Percentiles rank a stretch among this genome's conserved stretches.
These are phyloP conservation scores for Moesziomyces globuligerus DNA, from an alignment of 1,284 basidiomycete genomes.

Conservation along the genomic window DNA sequence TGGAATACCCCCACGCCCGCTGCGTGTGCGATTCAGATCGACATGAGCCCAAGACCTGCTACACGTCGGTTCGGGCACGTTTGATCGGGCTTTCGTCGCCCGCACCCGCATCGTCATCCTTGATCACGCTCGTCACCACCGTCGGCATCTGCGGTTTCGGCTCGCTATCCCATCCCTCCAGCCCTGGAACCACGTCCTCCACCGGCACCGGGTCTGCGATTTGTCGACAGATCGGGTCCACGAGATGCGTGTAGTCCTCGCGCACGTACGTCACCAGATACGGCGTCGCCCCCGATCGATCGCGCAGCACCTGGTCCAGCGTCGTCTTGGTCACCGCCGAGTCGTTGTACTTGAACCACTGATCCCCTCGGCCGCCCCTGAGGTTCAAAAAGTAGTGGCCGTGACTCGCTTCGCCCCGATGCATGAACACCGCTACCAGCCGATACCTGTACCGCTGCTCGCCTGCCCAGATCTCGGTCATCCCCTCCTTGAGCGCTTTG, in stretches of 20 bases:
- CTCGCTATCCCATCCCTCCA: constrained; percentile 1
- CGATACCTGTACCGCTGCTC: constrained; percentile 81
- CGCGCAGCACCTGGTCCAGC: constrained; percentile 51
- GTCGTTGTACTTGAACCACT: constrained; percentile 65
- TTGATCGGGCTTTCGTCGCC: constrained; percentile 39
- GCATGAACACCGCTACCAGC: constrained; percentile 93
- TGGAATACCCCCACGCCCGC: too few relatives aligned
- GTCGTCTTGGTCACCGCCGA: constrained; percentile 36
- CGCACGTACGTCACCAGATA: constrained; percentile 65
- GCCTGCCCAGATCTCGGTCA: constrained; percentile 82
- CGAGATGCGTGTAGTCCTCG: constrained; percentile 28
- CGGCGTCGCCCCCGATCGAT: constrained; percentile 63
- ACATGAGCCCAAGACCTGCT: too few relatives aligned
- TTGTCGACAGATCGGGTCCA: constrained; percentile 41
- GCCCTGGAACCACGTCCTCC: background rate
- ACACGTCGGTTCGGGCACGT: constrained; percentile 39
- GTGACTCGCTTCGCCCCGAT: constrained; percentile 72
- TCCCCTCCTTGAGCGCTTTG: constrained; percentile 74
- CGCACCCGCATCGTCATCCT: constrained; percentile 5
- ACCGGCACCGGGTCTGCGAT: constrained; percentile 8
- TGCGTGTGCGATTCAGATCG: too few relatives aligned
- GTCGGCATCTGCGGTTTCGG: constrained; percentile 3
- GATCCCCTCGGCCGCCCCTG: constrained; percentile 24
- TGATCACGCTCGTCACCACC: constrained; percentile 2
- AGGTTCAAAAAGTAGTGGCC: constrained; percentile 66